Evolutionary conservation across 176 grass and related monocot genomes (phyloP).

Genomic region (Zea mays): DNA sequence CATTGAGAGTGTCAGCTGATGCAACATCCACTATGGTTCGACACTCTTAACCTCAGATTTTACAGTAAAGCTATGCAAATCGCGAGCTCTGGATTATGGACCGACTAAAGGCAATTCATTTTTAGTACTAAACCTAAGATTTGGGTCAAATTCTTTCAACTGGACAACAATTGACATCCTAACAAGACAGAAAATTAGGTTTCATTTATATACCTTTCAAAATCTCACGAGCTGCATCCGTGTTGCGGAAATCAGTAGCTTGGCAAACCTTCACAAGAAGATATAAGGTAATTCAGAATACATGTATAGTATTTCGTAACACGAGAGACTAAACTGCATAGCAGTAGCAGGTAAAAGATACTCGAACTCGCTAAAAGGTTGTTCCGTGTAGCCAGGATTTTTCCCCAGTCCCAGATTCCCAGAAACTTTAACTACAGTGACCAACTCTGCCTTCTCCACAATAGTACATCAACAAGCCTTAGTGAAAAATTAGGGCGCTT

Average conservation of each 20-base stretch:
- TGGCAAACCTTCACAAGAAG: conserved; percentile 38
- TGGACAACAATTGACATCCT: background rate
- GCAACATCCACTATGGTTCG: no score
- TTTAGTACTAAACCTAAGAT: background rate
- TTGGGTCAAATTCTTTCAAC: background rate
- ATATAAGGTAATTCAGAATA: conserved; percentile 30
- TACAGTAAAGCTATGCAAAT: background rate
- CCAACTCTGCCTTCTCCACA: background rate
- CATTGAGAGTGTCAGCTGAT: no score
- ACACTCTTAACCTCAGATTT: no score
- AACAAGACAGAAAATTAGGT: background rate
- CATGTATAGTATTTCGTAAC: background rate
- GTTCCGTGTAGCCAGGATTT: background rate
- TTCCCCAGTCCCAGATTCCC: background rate
- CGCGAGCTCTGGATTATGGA: background rate
- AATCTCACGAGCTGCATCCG: conserved; percentile 49
- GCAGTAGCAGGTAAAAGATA: background rate
- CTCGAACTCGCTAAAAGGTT: background rate
- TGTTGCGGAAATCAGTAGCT: conserved; percentile 48
- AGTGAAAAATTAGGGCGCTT: background rate
- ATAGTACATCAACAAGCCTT: background rate
- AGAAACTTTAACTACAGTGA: background rate
- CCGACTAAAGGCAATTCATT: background rate
- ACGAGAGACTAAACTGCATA: background rate
- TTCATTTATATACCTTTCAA: conserved; percentile 42